Conservation (phyloP, 257 asterid genomes). For the Petunia secreta region DNA sequence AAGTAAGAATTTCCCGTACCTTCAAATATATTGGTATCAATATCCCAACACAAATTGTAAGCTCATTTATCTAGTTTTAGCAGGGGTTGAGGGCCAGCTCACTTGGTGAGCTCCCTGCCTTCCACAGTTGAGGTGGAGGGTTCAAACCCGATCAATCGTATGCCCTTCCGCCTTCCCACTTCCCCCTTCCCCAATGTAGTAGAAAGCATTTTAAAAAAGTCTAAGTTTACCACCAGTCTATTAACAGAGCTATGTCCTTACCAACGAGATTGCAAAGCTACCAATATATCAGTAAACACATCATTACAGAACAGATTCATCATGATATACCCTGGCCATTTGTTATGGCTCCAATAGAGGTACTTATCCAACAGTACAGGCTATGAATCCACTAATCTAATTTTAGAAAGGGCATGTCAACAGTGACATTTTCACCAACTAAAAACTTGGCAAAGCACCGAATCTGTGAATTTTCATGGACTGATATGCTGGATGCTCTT, state of each 20-base stretch:
- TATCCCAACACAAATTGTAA: not conserved
- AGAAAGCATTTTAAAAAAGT: no score
- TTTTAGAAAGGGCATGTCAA: conserved; percentile 7
- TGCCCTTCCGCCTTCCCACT: no score
- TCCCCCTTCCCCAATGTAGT: no score
- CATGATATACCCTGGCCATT: not conserved
- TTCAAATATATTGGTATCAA: not conserved
- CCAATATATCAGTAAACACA: not conserved
- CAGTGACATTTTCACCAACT: not conserved
- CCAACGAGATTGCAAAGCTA: not conserved
- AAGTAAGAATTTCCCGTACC: conserved; percentile 1
- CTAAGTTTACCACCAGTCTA: no score
- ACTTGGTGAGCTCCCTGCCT: no score
- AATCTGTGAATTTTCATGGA: not conserved
- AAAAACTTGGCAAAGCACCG: not conserved
- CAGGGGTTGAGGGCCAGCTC: no score
- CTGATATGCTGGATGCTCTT: not conserved
- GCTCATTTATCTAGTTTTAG: not conserved
- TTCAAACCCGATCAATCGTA: no score
- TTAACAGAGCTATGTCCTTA: not conserved
- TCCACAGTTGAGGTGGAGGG: no score
- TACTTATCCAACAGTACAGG: not conserved
- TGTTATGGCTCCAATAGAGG: not conserved
- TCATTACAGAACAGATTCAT: not conserved
- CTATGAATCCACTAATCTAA: not conserved